Conservation (phyloP, 108 stramenopile species). For the Epithemia pelagica region DNA sequence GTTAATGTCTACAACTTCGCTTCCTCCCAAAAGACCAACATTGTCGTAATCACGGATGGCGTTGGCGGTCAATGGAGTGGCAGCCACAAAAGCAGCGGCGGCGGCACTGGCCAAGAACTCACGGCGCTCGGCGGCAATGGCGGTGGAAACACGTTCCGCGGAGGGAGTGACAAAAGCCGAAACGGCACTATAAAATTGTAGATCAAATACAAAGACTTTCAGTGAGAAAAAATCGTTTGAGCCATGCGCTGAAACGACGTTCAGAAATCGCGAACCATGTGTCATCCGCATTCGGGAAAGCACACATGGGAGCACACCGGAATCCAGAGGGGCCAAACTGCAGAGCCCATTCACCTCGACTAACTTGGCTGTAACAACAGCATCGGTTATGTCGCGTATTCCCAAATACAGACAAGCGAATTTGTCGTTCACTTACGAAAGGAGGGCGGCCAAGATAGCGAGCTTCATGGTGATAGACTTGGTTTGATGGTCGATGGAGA, state of each 20-base stretch:
- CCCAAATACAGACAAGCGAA: too few species aligned
- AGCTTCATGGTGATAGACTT: conserved; percentile 56
- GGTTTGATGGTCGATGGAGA: not conserved
- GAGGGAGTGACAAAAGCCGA: conserved; percentile 62
- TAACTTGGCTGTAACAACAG: too few species aligned
- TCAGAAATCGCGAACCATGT: not conserved
- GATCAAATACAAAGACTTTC: conserved; percentile 3
- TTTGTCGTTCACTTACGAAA: conserved; percentile 83
- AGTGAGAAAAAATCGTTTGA: not conserved
- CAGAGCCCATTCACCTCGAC: too few species aligned
- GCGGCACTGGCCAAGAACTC: conserved; percentile 68
- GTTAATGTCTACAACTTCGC: conserved; percentile 84
- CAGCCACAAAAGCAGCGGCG: conserved; percentile 52
- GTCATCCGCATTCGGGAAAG: not conserved
- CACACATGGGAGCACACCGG: not conserved
- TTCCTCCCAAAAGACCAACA: conserved; percentile 74
- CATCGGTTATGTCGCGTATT: too few species aligned
- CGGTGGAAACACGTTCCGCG: conserved; percentile 50
- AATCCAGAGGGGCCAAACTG: too few species aligned
- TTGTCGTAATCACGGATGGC: conserved; percentile 79
- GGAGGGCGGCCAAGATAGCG: conserved; percentile 63
- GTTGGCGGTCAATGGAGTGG: conserved; percentile 65
- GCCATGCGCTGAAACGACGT: not conserved
- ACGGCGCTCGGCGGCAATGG: conserved; percentile 76
- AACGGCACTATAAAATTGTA: conserved; percentile 45